These are phyloP conservation scores for Colletotrichum karsti DNA, from an alignment of 2,329 filamentous ascomycete genomes.

Conservation along the genomic window DNA sequence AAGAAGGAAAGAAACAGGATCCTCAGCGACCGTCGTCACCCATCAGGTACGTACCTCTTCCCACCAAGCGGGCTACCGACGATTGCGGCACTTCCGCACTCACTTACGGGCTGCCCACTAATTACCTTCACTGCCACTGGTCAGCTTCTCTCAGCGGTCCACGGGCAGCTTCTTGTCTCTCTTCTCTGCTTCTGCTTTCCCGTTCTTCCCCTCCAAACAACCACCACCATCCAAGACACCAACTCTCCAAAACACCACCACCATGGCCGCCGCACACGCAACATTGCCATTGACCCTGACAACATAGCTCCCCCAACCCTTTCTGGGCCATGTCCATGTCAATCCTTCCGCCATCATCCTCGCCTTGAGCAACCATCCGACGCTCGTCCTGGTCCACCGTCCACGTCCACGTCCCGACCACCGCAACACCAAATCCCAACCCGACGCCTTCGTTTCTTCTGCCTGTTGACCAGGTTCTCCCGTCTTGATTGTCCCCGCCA, in stretches of 20 bases:
- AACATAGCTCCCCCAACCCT: background rate
- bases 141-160: background rate
- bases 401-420: background rate
- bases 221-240: background rate
- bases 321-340: constrained; percentile 19
- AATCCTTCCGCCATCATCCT: background rate
- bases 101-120: background rate
- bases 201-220: background rate
- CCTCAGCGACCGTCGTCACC: background rate
- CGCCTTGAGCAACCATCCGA: background rate
- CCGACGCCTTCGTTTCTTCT: constrained; percentile 24
- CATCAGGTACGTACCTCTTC: background rate
- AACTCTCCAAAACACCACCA: constrained; percentile 8
- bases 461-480: constrained; percentile 27
- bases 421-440: background rate
- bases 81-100: constrained; percentile 26
- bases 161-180: background rate
- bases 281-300: background rate
- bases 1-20: background rate
- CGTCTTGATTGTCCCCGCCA: constrained; percentile 15
- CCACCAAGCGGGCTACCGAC: constrained; percentile 13
- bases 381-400: background rate
- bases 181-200: constrained; percentile 2
- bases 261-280: background rate
- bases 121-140: background rate